These are phyloP conservation scores for Sclerotinia nivalis DNA, from an alignment of 2,329 filamentous ascomycete species.

Conservation along the genomic window DNA sequence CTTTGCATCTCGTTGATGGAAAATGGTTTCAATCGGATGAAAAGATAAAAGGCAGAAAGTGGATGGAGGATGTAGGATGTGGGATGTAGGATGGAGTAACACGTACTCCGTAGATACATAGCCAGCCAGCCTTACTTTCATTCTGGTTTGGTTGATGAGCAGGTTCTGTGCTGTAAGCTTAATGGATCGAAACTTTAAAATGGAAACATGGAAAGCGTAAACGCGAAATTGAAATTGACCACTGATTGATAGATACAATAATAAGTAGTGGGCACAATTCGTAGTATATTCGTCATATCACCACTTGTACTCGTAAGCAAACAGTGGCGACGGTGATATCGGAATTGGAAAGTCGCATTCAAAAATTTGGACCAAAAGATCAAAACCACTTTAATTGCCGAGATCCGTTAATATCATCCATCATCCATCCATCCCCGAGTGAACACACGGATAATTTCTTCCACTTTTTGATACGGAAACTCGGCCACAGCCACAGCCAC, in stretches of 20 bases:
- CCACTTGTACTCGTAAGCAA: slow-evolving; percentile 13
- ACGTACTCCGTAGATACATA: background rate
- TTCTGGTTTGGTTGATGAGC: background rate
- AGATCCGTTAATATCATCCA: too few species aligned
- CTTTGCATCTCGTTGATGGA: background rate
- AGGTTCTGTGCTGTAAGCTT: background rate
- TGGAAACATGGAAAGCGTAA: background rate
- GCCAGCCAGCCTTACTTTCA: background rate
- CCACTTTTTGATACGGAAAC: too few species aligned
- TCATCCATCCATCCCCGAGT: too few species aligned
- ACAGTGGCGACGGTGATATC: slow-evolving; percentile 3
- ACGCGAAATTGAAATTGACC: background rate
- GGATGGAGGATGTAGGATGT: background rate
- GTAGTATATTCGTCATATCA: slow-evolving; percentile 13
- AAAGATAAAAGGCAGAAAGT: background rate
- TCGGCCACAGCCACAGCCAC: too few species aligned
- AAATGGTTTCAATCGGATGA: background rate
- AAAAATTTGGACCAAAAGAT: too few species aligned
- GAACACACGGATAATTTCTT: too few species aligned
- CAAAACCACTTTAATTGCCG: too few species aligned
- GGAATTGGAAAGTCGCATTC: background rate
- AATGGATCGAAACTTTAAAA: background rate
- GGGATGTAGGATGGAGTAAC: background rate
- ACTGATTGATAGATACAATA: background rate
- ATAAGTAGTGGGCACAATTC: background rate